These are phyloP conservation scores for Kentomonas sorsogonicus DNA, from an alignment of 208 protist genomes.

Conservation along the genomic window DNA sequence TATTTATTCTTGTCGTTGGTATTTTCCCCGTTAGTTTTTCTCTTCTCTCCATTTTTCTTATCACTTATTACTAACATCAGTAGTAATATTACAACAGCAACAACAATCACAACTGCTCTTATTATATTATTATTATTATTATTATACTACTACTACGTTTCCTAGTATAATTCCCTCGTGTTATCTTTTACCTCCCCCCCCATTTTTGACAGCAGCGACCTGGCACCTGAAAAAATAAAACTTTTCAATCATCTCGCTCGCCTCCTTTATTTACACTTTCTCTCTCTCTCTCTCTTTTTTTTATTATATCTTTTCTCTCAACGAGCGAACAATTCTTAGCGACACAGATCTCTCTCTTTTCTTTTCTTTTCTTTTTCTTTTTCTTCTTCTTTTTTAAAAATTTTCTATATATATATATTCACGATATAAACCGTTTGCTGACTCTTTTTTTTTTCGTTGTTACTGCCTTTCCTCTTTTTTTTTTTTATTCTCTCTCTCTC, in stretches of 20 bases:
- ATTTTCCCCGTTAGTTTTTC: not conserved
- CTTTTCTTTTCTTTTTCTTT: conserved; percentile 12
- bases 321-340: not conserved
- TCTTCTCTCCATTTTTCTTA: no score
- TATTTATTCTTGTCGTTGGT: not conserved
- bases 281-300: conserved; percentile 10
- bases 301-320: conserved; percentile 9
- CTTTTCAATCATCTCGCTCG: not conserved
- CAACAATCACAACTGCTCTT: not conserved
- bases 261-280: not conserved
- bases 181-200: no score
- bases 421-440: not conserved
- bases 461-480: conserved; percentile 6
- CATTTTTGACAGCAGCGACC: no score
- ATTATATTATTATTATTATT: no score
- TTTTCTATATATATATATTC: conserved; percentile 6
- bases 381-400: not conserved
- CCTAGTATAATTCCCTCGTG: no score
- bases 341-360: conserved; percentile 7
- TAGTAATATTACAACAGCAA: not conserved
- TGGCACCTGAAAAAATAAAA: not conserved
- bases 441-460: conserved; percentile 10
- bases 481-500: conserved; percentile 5
- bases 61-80: not conserved
- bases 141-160: no score